phyloP scores from a whole-genome alignment of 768 basidiomycete species.

The Russula dissimulans region DNA sequence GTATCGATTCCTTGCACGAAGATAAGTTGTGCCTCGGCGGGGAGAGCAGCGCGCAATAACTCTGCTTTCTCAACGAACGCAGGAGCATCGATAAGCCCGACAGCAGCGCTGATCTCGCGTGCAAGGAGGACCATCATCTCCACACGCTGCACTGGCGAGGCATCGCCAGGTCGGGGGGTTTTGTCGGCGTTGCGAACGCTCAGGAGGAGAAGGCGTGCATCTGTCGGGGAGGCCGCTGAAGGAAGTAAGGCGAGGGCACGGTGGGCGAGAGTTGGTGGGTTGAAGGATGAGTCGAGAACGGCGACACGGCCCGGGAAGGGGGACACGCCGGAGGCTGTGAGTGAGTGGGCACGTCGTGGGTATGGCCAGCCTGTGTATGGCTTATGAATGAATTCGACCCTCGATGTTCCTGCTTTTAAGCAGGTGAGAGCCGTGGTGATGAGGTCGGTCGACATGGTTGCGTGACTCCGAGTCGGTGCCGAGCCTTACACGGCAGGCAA shows the following conservation, averaged over 20 bases:
- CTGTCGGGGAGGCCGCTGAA: constrained; percentile 33
- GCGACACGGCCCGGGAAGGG: constrained; percentile 39
- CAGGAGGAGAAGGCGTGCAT: constrained; percentile 69
- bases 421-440: constrained; percentile 20
- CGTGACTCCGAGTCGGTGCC: neutral
- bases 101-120: constrained; percentile 46
- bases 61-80: constrained; percentile 79
- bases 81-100: constrained; percentile 80
- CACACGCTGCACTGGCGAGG: constrained; percentile 65
- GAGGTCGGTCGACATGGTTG: neutral
- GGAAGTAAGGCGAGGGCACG: constrained; percentile 50
- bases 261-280: constrained; percentile 85
- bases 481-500: no score
- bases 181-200: constrained; percentile 89
- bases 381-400: constrained; percentile 51
- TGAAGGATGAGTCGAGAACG: constrained; percentile 88
- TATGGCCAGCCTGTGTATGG: constrained; percentile 62
- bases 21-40: constrained; percentile 39
- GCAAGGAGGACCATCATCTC: constrained; percentile 81
- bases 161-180: constrained; percentile 55
- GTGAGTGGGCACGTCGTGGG: constrained; percentile 23
- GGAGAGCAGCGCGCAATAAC: constrained; percentile 45
- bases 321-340: neutral
- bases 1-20: constrained; percentile 84
- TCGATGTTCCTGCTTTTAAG: constrained; percentile 38